phyloP scores from a whole-genome alignment of 352 stramenopile species.

The Peronospora destructor region DNA sequence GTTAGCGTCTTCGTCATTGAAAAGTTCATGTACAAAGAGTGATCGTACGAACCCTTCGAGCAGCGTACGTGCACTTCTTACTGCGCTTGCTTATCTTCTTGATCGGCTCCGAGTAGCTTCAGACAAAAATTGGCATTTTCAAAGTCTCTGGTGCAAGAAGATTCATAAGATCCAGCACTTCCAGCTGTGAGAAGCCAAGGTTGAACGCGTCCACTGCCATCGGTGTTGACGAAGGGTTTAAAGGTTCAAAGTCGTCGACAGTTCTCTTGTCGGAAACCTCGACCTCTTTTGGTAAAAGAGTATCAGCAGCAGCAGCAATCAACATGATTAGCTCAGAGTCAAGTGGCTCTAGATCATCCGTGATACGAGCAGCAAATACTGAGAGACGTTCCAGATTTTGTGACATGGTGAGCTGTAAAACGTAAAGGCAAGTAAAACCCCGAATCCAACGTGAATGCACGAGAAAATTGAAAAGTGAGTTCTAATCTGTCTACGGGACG shows the following conservation, averaged over 20 bases:
- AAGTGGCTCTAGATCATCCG: slow-evolving; percentile 28
- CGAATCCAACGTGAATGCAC: slow-evolving; percentile 28
- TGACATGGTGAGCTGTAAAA: slow-evolving; percentile 20
- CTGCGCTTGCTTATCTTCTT: slow-evolving; percentile 32
- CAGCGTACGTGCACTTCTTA: slow-evolving; percentile 60
- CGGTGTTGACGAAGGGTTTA: slow-evolving; percentile 31
- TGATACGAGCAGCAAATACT: slow-evolving; percentile 23
- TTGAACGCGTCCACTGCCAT: slow-evolving; percentile 32
- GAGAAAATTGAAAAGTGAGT: slow-evolving; percentile 30
- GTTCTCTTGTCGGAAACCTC: slow-evolving; percentile 7
- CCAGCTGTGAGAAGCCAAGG: slow-evolving; percentile 28
- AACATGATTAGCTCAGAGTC: slow-evolving; percentile 31
- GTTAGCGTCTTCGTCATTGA: slow-evolving; percentile 3
- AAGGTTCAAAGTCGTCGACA: slow-evolving; percentile 28
- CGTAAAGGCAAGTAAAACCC: not conserved
- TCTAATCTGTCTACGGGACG: not conserved
- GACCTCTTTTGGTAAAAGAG: slow-evolving; percentile 6
- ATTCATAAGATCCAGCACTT: slow-evolving; percentile 37
- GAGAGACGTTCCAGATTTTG: slow-evolving; percentile 28
- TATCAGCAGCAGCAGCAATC: slow-evolving; percentile 24
- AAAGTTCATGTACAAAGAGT: not conserved
- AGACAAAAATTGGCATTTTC: slow-evolving; percentile 18
- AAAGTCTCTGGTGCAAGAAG: slow-evolving; percentile 23
- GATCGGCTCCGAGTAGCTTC: slow-evolving; percentile 18
- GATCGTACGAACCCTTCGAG: slow-evolving; percentile 32